Evolutionary conservation across 2,329 filamentous ascomycete genomes (phyloP).

Genomic region (Ophiocordyceps robertsii): DNA sequence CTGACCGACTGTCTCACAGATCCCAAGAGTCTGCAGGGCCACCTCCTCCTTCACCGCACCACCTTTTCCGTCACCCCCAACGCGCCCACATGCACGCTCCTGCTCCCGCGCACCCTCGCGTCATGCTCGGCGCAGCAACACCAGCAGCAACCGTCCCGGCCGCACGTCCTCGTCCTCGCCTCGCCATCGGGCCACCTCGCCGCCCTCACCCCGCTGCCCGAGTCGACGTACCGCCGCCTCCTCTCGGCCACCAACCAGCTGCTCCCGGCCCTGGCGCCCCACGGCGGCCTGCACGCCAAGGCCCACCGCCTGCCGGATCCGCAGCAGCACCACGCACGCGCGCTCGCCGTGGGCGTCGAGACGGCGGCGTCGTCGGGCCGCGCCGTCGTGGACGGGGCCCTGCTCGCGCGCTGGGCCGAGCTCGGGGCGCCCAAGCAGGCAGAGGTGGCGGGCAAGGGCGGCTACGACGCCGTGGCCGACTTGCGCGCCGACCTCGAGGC

Average conservation of each 20-base stretch:
- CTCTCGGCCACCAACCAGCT: slow-evolving; percentile 72
- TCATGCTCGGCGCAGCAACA: slow-evolving; percentile 20
- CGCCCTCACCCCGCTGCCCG: slow-evolving; percentile 62
- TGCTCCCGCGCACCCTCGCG: slow-evolving; percentile 54
- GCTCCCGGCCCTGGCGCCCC: slow-evolving; percentile 58
- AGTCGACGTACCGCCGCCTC: slow-evolving; percentile 72
- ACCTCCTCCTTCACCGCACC: slow-evolving; percentile 72
- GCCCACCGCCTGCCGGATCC: slow-evolving; percentile 50
- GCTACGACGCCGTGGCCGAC: slow-evolving; percentile 49
- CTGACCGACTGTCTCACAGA: slow-evolving; percentile 36
- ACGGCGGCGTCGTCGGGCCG: slow-evolving; percentile 41
- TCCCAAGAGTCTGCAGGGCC: slow-evolving; percentile 82
- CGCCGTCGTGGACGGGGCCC: slow-evolving; percentile 63
- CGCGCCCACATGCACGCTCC: slow-evolving; percentile 57
- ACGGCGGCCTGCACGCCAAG: slow-evolving; percentile 71
- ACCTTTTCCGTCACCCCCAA: slow-evolving; percentile 79
- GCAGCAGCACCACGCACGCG: slow-evolving; percentile 23
- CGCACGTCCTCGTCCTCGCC: slow-evolving; percentile 50
- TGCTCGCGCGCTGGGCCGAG: slow-evolving; percentile 65
- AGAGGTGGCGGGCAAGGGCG: slow-evolving; percentile 64
- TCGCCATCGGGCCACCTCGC: slow-evolving; percentile 64
- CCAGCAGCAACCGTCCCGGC: slow-evolving; percentile 5
- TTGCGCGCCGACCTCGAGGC: slow-evolving; percentile 57
- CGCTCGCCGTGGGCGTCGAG: slow-evolving; percentile 36
- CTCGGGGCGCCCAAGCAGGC: slow-evolving; percentile 55